A percentile compares a stretch with the other conserved stretches of the same genome.
Evolutionary conservation across 768 basidiomycete genomes (phyloP).

Genomic region (Stropharia rugosoannulata): DNA sequence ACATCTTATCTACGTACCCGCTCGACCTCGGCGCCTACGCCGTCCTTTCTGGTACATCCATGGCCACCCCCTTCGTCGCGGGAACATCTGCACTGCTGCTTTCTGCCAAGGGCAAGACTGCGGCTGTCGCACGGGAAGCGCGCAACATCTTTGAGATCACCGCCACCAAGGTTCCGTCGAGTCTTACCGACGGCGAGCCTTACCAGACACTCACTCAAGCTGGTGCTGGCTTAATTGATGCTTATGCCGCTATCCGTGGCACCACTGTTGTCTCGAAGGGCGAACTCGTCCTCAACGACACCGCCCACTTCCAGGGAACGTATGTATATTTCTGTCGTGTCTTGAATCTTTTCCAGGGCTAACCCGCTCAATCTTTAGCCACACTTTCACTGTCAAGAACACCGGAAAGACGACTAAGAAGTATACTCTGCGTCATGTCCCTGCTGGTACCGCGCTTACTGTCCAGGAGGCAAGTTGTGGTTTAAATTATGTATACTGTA

Average conservation of each 20-base stretch:
- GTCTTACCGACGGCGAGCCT: conserved; percentile 44
- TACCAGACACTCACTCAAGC: conserved; percentile 51
- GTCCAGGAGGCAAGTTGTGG: conserved; percentile 33
- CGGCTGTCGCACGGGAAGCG: conserved; percentile 21
- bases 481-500: neutral
- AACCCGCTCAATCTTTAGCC: conserved; percentile 23
- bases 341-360: neutral
- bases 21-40: conserved; percentile 31
- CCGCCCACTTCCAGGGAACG: conserved; percentile 45
- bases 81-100: conserved; percentile 41
- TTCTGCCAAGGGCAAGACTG: conserved; percentile 31
- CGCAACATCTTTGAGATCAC: conserved; percentile 48
- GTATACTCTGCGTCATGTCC: conserved; percentile 48
- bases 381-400: conserved; percentile 51
- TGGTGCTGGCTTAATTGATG: conserved; percentile 56
- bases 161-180: conserved; percentile 39
- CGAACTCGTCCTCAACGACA: conserved; percentile 63
- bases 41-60: conserved; percentile 39
- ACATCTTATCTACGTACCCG: conserved; percentile 46
- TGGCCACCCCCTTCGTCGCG: conserved; percentile 40
- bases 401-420: conserved; percentile 36
- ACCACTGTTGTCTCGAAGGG: conserved; percentile 50
- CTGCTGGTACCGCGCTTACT: conserved; percentile 53
- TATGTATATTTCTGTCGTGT: conserved; percentile 25
- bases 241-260: conserved; percentile 52